These are phyloP conservation scores for Chrysosporium keratinophilum DNA, from an alignment of 2,329 filamentous ascomycete species.

Conservation along the genomic window DNA sequence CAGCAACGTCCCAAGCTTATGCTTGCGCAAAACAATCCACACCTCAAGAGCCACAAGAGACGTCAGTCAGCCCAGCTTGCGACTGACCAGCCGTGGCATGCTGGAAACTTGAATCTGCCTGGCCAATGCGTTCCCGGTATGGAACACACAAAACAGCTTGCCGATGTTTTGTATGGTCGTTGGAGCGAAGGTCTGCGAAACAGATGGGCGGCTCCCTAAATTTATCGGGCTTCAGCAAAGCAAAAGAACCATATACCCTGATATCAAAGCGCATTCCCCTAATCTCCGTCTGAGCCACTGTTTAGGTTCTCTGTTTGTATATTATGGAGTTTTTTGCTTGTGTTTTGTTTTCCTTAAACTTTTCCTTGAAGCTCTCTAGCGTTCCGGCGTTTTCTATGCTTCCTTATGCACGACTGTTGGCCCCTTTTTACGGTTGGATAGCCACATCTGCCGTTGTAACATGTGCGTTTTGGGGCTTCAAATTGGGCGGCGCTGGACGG, in stretches of 20 bases:
- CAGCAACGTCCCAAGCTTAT: constrained; percentile 54
- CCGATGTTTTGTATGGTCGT: constrained; percentile 78
- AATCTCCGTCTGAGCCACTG: background rate
- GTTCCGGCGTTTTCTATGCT: background rate
- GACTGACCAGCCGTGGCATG: constrained; percentile 28
- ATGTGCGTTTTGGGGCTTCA: background rate
- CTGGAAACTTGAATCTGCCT: constrained; percentile 39
- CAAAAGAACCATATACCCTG: background rate
- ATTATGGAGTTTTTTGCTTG: constrained; percentile 1
- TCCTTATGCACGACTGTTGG: background rate
- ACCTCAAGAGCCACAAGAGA: constrained; percentile 66
- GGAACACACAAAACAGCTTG: constrained; percentile 84
- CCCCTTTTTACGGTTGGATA: background rate
- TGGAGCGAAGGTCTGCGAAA: constrained; percentile 77
- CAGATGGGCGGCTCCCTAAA: constrained; percentile 46
- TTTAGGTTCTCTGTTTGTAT: background rate
- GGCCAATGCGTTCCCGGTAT: constrained; percentile 59
- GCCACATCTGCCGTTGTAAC: background rate
- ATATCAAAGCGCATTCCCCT: background rate
- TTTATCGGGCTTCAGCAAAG: background rate
- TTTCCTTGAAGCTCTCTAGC: background rate
- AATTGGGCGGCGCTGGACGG: background rate
- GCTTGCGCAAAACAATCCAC: constrained; percentile 71
- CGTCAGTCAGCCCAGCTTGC: constrained; percentile 43
- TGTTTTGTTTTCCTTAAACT: background rate